Percentiles rank a stretch among this genome's conserved stretches.
phyloP scores from a whole-genome alignment of 305 asterid species.

The Plantago lanceolata region DNA sequence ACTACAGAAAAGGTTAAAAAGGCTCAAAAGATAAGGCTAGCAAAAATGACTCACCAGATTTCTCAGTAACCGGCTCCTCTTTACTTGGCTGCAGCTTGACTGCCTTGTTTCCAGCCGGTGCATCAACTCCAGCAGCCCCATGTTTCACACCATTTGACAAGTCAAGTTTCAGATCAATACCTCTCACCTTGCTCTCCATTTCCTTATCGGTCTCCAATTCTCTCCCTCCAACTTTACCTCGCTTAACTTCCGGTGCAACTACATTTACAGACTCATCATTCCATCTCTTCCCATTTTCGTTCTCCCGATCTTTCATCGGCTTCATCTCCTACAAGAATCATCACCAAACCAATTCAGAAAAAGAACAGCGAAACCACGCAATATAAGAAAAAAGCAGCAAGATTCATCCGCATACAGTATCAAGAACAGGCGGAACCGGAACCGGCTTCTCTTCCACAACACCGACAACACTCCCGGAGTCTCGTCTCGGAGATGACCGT shows the following conservation, averaged over 20 bases:
- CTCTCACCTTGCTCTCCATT: constrained; percentile 38
- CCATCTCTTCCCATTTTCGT: constrained; percentile 34
- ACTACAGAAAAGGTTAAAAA: not conserved
- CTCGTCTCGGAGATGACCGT: constrained; percentile 60
- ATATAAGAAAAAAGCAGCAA: not conserved
- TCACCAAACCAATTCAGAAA: not conserved
- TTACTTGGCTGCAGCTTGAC: constrained; percentile 30
- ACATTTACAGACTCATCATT: constrained; percentile 26
- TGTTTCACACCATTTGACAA: constrained; percentile 64
- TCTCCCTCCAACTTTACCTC: constrained; percentile 32
- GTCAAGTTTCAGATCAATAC: constrained; percentile 57
- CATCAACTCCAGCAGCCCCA: constrained; percentile 25
- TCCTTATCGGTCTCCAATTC: constrained; percentile 35
- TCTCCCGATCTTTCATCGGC: constrained; percentile 32
- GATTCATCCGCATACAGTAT: constrained; percentile 32
- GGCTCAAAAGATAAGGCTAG: not conserved
- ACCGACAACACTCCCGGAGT: constrained; percentile 31
- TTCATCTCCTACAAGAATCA: constrained; percentile 40
- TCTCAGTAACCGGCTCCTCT: constrained; percentile 32
- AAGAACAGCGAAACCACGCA: not conserved
- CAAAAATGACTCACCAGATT: constrained; percentile 31
- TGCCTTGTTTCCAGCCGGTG: constrained; percentile 29
- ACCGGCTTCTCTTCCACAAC: constrained; percentile 48
- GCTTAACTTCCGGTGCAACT: constrained; percentile 39
- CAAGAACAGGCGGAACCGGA: constrained; percentile 30